phyloP scores from a whole-genome alignment of 805 yeast genomes.

The Ogataea minuta region DNA sequence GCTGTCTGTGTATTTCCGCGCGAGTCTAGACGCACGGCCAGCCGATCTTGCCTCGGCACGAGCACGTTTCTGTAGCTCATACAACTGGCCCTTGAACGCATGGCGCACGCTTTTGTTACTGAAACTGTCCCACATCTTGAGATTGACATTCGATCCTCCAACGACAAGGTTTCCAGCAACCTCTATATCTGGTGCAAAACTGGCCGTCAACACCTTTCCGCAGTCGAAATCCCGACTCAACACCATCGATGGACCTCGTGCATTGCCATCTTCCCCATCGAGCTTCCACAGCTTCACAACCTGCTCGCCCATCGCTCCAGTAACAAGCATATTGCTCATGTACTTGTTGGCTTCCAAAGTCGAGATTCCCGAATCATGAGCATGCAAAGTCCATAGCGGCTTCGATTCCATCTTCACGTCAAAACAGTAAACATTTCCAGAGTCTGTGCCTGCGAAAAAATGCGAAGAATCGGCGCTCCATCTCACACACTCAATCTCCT shows the following conservation, averaged over 20 bases:
- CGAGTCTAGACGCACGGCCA: constrained; percentile 70
- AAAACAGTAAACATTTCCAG: constrained; percentile 84
- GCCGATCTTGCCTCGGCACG: constrained; percentile 50
- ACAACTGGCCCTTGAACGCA: constrained; percentile 60
- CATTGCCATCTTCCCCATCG: constrained; percentile 17
- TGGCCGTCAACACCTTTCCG: constrained; percentile 81
- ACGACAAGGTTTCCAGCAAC: constrained; percentile 74
- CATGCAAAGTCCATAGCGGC: constrained; percentile 94
- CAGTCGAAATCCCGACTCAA: constrained; percentile 89
- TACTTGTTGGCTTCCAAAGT: constrained; percentile 67
- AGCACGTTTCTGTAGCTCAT: constrained; percentile 52
- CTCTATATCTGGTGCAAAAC: constrained; percentile 85
- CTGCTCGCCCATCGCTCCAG: constrained; percentile 92
- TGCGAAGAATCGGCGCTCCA: constrained; percentile 58
- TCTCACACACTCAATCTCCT: constrained; percentile 79
- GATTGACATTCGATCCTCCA: constrained; percentile 82
- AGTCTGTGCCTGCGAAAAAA: constrained; percentile 87
- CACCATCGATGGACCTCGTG: constrained; percentile 71
- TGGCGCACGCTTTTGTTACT: constrained; percentile 76
- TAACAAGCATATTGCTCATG: constrained; percentile 71
- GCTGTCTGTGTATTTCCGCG: constrained; percentile 60
- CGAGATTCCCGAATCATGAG: constrained; percentile 93
- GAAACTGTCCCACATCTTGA: constrained; percentile 92
- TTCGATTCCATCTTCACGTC: constrained; percentile 69
- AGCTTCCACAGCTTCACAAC: constrained; percentile 85